Conservation (phyloP, 495 filamentous ascomycete genomes). For the Talaromyces thailandensis region DNA sequence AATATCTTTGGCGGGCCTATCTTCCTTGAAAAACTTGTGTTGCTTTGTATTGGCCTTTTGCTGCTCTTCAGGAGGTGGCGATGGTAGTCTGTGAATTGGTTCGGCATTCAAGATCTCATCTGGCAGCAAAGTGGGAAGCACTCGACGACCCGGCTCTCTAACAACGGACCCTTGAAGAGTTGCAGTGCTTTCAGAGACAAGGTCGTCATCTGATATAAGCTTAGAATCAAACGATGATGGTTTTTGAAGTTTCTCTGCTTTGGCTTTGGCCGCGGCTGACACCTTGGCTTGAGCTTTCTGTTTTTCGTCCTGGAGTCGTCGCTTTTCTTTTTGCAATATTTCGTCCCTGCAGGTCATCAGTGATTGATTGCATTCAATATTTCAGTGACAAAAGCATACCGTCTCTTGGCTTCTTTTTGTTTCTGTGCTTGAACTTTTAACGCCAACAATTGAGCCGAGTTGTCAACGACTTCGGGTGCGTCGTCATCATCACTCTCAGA, state of each 20-base stretch:
- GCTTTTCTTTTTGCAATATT: constrained; percentile 30
- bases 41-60: constrained; percentile 30
- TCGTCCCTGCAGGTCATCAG: background rate
- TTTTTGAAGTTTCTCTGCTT: constrained; percentile 20
- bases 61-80: constrained; percentile 21
- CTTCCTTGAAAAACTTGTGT: constrained; percentile 41
- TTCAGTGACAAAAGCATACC: constrained; percentile 17
- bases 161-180: constrained; percentile 34
- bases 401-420: constrained; percentile 25
- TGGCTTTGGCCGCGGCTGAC: constrained; percentile 14
- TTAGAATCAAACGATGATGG: constrained; percentile 1
- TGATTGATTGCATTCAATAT: background rate
- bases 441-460: constrained; percentile 31
- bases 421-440: constrained; percentile 34
- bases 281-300: constrained; percentile 40
- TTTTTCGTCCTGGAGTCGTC: constrained; percentile 37
- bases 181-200: constrained; percentile 30
- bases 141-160: constrained; percentile 25
- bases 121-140: constrained; percentile 41
- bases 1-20: constrained; percentile 47
- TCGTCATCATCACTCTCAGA: constrained; percentile 28
- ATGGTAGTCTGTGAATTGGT: constrained; percentile 29
- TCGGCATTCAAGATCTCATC: constrained; percentile 44
- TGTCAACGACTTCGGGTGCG: constrained; percentile 42
- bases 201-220: constrained; percentile 17